Percentiles rank a stretch among this genome's conserved stretches.
Conservation (phyloP, 1,139 yeast genomes). For the Lodderomyces parapsilosis region DNA sequence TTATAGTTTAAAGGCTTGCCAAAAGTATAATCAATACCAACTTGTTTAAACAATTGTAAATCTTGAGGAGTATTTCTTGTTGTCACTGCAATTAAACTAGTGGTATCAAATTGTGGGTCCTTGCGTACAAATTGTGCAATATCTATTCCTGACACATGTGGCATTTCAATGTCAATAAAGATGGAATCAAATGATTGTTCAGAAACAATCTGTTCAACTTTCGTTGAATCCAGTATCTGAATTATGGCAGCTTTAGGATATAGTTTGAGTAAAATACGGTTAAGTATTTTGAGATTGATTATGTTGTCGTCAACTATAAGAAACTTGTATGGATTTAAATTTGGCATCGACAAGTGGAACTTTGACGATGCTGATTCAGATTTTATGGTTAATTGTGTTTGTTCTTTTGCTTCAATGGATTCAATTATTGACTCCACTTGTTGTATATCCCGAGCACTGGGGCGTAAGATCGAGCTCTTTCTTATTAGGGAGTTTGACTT, state of each 20-base stretch:
- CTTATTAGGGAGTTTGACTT: neutral
- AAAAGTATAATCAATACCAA: slow-evolving; percentile 44
- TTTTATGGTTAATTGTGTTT: neutral
- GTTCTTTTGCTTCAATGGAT: neutral
- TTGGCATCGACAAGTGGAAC: slow-evolving; percentile 18
- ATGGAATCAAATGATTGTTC: slow-evolving; percentile 30
- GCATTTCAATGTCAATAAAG: slow-evolving; percentile 50
- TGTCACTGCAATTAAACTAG: slow-evolving; percentile 46
- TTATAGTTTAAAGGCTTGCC: slow-evolving; percentile 38
- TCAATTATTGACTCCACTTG: neutral
- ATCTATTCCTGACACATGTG: slow-evolving; percentile 42
- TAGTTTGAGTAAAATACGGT: slow-evolving; percentile 30
- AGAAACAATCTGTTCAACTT: slow-evolving; percentile 24
- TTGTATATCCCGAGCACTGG: neutral
- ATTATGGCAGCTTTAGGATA: slow-evolving; percentile 34
- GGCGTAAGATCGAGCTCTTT: neutral
- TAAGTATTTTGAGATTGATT: slow-evolving; percentile 40
- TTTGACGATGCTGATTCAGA: slow-evolving; percentile 1
- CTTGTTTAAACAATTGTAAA: slow-evolving; percentile 26
- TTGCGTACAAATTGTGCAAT: slow-evolving; percentile 31
- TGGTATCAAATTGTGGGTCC: slow-evolving; percentile 15
- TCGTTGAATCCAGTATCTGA: slow-evolving; percentile 32
- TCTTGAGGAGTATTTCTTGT: slow-evolving; percentile 31
- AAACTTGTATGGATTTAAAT: slow-evolving; percentile 26
- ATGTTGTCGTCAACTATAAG: slow-evolving; percentile 45